Evolutionary conservation across 306 rosid genomes (phyloP).

Genomic region (Prinsepia uniflora): DNA sequence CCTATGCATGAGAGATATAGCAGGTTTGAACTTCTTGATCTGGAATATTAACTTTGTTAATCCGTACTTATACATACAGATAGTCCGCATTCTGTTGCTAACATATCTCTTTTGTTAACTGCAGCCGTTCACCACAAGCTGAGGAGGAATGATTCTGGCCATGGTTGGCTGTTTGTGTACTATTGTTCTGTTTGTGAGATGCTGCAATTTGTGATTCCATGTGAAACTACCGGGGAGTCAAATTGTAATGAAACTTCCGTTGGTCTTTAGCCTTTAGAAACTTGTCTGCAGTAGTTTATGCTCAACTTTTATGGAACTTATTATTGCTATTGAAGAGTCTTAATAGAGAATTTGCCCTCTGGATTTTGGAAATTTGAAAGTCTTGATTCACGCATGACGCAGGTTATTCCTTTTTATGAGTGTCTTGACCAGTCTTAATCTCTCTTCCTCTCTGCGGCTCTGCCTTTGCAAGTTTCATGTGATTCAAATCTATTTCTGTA

Average conservation of each 20-base stretch:
- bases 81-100: background rate
- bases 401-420: background rate
- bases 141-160: constrained; percentile 64
- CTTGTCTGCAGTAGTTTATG: constrained; percentile 2
- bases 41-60: background rate
- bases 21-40: constrained; percentile 46
- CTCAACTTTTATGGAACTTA: background rate
- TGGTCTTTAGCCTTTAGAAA: background rate
- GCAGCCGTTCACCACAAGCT: constrained; percentile 78
- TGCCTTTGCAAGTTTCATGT: no score
- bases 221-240: background rate
- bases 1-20: constrained; percentile 65
- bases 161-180: background rate
- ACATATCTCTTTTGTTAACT: background rate
- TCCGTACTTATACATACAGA: background rate
- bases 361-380: background rate
- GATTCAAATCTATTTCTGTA: no score
- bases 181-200: background rate
- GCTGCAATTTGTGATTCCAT: background rate
- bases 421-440: background rate
- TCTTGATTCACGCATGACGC: background rate
- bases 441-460: no score
- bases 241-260: background rate
- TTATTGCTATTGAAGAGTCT: background rate
- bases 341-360: background rate